Conservation (phyloP, 73 alveolate genomes). For the Paramecium sonneborni region DNA sequence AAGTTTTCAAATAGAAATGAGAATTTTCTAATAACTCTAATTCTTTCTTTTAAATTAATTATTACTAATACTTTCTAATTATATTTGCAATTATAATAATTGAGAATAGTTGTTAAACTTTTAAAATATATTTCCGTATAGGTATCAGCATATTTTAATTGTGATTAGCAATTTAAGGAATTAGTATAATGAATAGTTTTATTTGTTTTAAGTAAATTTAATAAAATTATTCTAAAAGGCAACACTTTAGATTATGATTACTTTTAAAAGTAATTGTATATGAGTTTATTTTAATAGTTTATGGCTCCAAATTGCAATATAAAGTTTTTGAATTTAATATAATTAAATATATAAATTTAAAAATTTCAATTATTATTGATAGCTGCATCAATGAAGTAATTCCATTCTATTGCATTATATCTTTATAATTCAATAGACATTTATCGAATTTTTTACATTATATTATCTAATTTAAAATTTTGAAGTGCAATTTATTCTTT, state of each 20-base stretch:
- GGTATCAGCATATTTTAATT: not conserved
- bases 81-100: not conserved
- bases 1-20: not conserved
- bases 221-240: no score
- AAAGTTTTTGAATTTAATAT: not conserved
- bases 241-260: no score
- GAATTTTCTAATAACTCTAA: not conserved
- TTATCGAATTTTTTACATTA: conserved; percentile 62
- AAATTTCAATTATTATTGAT: conserved; percentile 52
- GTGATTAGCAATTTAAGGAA: not conserved
- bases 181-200: no score
- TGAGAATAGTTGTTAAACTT: not conserved
- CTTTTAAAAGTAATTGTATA: no score
- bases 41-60: not conserved
- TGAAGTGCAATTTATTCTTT: not conserved
- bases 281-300: no score
- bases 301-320: no score
- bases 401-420: conserved; percentile 82
- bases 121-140: not conserved
- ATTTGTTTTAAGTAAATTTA: no score
- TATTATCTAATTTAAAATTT: conserved; percentile 59
- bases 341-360: not conserved
- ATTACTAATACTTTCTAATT: not conserved
- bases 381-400: conserved; percentile 78
- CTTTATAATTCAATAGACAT: conserved; percentile 80